phyloP scores from a whole-genome alignment of 192 early-diverging fungal species.

The Coemansia guatemalensis region DNA sequence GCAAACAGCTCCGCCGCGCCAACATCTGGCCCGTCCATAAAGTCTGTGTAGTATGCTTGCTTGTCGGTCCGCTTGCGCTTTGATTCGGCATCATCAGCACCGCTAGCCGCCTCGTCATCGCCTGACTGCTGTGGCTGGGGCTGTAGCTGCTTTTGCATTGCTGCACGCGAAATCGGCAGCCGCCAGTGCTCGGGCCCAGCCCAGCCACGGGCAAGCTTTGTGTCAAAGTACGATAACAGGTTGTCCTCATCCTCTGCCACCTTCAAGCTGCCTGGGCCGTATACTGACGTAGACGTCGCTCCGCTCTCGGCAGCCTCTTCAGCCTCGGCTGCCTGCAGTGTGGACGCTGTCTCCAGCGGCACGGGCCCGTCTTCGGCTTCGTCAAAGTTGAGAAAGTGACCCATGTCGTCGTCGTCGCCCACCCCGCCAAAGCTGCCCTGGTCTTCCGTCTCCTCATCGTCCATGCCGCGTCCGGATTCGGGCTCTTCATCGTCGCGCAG shows the following conservation, averaged over 20 bases:
- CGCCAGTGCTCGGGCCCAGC: conserved; percentile 95
- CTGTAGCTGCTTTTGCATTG: conserved; percentile 42
- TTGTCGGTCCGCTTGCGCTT: conserved; percentile 58
- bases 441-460: conserved; percentile 18
- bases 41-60: conserved; percentile 58
- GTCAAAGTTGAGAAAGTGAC: conserved; percentile 47
- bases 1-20: conserved; percentile 73
- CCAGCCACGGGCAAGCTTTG: conserved; percentile 78
- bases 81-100: conserved; percentile 28
- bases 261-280: conserved; percentile 26
- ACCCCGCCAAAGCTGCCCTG: conserved; percentile 21
- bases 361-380: conserved; percentile 42
- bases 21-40: conserved; percentile 61
- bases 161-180: conserved; percentile 53
- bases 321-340: conserved; percentile 34
- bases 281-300: conserved; percentile 8
- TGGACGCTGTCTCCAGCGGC: conserved; percentile 38
- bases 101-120: conserved; percentile 12
- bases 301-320: conserved; percentile 30
- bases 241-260: conserved; percentile 59
- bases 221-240: conserved; percentile 87
- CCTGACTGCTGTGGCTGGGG: conserved; percentile 14
- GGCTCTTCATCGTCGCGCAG: conserved; percentile 52
- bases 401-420: conserved; percentile 46
- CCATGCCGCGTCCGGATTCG: conserved; percentile 2